These are phyloP conservation scores for Aechmea fasciata DNA, from an alignment of 176 grass and related monocot genomes.

Conservation along the genomic window DNA sequence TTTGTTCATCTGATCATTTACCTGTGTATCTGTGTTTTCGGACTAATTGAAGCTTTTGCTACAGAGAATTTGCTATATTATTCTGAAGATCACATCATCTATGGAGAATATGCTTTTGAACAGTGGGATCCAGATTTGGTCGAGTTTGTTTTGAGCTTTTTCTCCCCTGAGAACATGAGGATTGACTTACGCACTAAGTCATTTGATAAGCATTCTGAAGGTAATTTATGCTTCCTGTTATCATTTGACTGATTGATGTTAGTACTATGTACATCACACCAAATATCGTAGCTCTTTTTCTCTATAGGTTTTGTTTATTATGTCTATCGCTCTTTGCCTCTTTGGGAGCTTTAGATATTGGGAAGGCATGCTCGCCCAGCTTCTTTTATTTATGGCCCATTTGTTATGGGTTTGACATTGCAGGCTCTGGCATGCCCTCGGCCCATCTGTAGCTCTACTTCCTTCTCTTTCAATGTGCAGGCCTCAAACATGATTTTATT, in stretches of 20 bases:
- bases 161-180: conserved; percentile 93
- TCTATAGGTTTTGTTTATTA: too few relatives aligned
- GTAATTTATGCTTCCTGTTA: conserved; percentile 33
- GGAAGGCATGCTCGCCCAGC: too few relatives aligned
- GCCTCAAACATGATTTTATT: too few relatives aligned
- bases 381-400: too few relatives aligned
- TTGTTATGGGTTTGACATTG: too few relatives aligned
- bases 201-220: conserved; percentile 82
- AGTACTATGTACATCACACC: background rate
- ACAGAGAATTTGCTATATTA: conserved; percentile 83
- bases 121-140: conserved; percentile 72
- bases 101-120: conserved; percentile 82
- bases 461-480: too few relatives aligned
- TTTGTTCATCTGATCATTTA: background rate
- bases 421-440: too few relatives aligned
- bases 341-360: too few relatives aligned
- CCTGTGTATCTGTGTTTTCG: background rate
- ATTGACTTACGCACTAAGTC: conserved; percentile 68
- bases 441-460: too few relatives aligned
- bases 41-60: conserved; percentile 16
- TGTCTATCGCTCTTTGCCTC: too few relatives aligned
- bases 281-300: too few relatives aligned
- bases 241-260: background rate
- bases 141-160: conserved; percentile 60
- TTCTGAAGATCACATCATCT: conserved; percentile 69